Conservation (phyloP, 1,139 yeast genomes). For the Suhomyces bolitotheri region DNA sequence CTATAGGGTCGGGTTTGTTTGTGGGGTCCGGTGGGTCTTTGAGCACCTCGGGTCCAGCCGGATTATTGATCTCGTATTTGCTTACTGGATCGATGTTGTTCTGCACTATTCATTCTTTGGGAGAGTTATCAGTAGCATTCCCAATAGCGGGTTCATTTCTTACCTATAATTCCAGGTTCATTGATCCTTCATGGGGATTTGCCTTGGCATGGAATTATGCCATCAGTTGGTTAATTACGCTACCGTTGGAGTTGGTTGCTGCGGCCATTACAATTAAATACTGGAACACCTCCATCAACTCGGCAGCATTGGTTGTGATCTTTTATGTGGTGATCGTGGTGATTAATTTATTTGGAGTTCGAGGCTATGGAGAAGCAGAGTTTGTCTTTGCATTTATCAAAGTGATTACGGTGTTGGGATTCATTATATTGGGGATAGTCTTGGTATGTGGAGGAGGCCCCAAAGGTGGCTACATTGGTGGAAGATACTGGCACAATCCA, state of each 20-base stretch:
- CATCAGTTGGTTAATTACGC: slow-evolving; percentile 71
- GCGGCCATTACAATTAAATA: slow-evolving; percentile 36
- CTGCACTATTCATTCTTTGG: slow-evolving; percentile 73
- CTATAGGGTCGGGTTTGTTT: slow-evolving; percentile 76
- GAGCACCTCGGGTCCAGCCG: slow-evolving; percentile 75
- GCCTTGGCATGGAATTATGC: slow-evolving; percentile 78
- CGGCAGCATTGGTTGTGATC: slow-evolving; percentile 41
- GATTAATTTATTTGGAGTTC: slow-evolving; percentile 38
- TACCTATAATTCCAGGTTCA: slow-evolving; percentile 62
- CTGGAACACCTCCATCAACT: slow-evolving; percentile 31
- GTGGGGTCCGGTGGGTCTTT: slow-evolving; percentile 76
- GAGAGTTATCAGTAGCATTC: slow-evolving; percentile 75
- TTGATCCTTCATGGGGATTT: slow-evolving; percentile 76
- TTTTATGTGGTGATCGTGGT: slow-evolving; percentile 32
- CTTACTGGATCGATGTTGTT: slow-evolving; percentile 67
- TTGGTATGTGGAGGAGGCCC: slow-evolving; percentile 40
- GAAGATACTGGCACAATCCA: slow-evolving; percentile 45
- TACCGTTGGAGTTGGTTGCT: slow-evolving; percentile 74
- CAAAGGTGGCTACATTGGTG: slow-evolving; percentile 39
- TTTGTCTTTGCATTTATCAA: slow-evolving; percentile 36
- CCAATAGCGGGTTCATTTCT: slow-evolving; percentile 79
- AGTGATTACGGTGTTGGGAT: slow-evolving; percentile 36
- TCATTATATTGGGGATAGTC: slow-evolving; percentile 38
- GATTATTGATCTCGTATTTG: slow-evolving; percentile 64
- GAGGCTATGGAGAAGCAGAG: slow-evolving; percentile 45